phyloP scores from a whole-genome alignment of 192 early-diverging fungal species.

The Dispira parvispora region DNA sequence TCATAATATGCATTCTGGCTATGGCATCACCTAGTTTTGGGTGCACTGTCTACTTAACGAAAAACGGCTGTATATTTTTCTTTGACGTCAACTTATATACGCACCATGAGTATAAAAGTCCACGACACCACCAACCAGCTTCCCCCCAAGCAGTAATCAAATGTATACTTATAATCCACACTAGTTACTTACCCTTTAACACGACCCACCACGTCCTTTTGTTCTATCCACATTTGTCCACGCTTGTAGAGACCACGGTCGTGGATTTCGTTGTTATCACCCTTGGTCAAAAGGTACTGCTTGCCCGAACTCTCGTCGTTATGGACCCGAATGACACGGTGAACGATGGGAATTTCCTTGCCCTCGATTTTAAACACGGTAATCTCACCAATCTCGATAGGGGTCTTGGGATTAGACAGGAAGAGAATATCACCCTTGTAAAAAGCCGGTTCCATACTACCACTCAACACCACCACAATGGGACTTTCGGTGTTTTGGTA shows the following conservation, averaged over 20 bases:
- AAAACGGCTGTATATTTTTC: too few species aligned
- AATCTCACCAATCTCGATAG: slow-evolving; percentile 81
- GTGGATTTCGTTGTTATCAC: slow-evolving; percentile 83
- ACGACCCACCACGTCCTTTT: slow-evolving; percentile 77
- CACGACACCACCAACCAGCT: too few species aligned
- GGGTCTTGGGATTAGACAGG: slow-evolving; percentile 46
- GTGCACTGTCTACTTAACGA: too few species aligned
- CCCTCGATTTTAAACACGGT: slow-evolving; percentile 83
- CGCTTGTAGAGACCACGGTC: slow-evolving; percentile 79
- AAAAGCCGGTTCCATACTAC: slow-evolving; percentile 96
- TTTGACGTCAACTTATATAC: too few species aligned
- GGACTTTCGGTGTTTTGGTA: slow-evolving; percentile 85
- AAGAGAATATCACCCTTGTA: slow-evolving; percentile 85
- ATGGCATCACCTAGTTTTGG: too few species aligned
- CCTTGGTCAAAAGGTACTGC: slow-evolving; percentile 88
- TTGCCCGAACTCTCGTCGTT: slow-evolving; percentile 52
- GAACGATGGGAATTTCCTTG: slow-evolving; percentile 88
- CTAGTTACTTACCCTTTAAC: slow-evolving; percentile 43
- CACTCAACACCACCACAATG: slow-evolving; percentile 92
- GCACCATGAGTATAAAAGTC: too few species aligned
- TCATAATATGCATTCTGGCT: too few species aligned
- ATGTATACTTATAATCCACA: too few species aligned
- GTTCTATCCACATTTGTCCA: slow-evolving; percentile 81
- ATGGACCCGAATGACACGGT: slow-evolving; percentile 87
- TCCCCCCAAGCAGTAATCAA: too few species aligned